A percentile compares a stretch with the other conserved stretches of the same genome.
phyloP scores from a whole-genome alignment of 23 red algal species.

The Cyanidiococcus yangmingshanensis region DNA sequence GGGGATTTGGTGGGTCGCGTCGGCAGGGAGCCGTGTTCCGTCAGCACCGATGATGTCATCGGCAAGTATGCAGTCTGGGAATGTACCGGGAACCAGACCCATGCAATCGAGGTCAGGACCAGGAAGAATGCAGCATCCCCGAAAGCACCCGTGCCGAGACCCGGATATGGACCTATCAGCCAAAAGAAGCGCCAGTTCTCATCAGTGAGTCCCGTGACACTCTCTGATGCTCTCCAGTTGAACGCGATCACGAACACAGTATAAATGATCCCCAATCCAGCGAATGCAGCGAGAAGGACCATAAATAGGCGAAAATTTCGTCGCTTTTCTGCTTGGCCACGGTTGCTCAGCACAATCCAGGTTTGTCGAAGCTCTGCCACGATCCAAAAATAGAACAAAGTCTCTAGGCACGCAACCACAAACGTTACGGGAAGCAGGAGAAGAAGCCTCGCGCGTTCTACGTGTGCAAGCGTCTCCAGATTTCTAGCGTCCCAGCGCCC shows the following conservation, averaged over 20 bases:
- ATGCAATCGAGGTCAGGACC: background rate
- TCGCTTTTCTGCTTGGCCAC: background rate
- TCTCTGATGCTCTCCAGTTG: background rate
- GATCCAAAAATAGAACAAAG: background rate
- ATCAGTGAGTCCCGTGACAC: background rate
- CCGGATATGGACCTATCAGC: background rate
- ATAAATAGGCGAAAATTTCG: background rate
- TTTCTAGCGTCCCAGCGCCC: background rate
- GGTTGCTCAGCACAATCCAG: background rate
- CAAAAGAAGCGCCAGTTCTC: background rate
- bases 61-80: background rate
- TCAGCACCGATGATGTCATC: background rate
- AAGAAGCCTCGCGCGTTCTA: background rate
- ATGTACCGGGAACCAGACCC: background rate
- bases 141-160: constrained; percentile 10
- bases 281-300: background rate
- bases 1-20: background rate
- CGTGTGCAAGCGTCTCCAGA: constrained; percentile 2
- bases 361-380: background rate
- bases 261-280: background rate
- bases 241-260: background rate
- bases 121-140: background rate
- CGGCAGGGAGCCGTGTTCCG: background rate
- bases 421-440: background rate
- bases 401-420: background rate